Evolutionary conservation across 257 asterid species (phyloP).

Genomic region (Primulina tabacum): DNA sequence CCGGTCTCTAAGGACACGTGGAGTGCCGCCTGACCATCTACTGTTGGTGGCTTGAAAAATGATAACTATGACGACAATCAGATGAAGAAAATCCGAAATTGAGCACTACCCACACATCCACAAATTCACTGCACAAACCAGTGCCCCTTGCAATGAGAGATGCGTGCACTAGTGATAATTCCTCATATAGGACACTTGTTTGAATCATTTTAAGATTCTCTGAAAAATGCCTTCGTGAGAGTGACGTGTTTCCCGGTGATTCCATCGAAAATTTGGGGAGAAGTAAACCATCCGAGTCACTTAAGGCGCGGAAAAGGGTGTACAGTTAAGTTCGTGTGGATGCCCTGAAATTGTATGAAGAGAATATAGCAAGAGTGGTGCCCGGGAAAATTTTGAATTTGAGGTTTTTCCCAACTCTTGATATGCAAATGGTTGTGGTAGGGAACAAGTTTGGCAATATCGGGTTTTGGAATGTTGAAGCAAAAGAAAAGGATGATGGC

Average conservation of each 20-base stretch:
- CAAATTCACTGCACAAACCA: constrained; percentile 26
- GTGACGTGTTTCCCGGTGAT: constrained; percentile 10
- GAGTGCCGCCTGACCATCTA: constrained; percentile 70
- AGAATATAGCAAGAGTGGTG: constrained; percentile 67
- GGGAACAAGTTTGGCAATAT: constrained; percentile 80
- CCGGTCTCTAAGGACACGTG: constrained; percentile 84
- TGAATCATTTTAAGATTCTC: constrained; percentile 34
- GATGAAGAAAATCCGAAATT: constrained; percentile 13
- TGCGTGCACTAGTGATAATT: constrained; percentile 48
- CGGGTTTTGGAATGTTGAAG: constrained; percentile 79
- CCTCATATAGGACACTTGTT: constrained; percentile 37
- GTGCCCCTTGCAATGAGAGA: constrained; percentile 60
- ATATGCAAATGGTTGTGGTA: constrained; percentile 58
- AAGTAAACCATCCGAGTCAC: constrained; percentile 17
- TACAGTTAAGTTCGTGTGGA: constrained; percentile 48
- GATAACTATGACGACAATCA: constrained; percentile 34
- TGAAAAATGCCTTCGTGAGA: constrained; percentile 27
- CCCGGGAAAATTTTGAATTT: constrained; percentile 67
- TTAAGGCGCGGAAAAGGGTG: constrained; percentile 24
- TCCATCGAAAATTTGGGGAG: constrained; percentile 18
- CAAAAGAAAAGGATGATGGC: constrained; percentile 50
- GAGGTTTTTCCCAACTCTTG: constrained; percentile 61
- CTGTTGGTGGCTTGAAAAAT: constrained; percentile 54
- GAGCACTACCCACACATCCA: constrained; percentile 20
- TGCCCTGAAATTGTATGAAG: constrained; percentile 50